phyloP scores from a whole-genome alignment of 495 filamentous ascomycete genomes.

The Tuber borchii region DNA sequence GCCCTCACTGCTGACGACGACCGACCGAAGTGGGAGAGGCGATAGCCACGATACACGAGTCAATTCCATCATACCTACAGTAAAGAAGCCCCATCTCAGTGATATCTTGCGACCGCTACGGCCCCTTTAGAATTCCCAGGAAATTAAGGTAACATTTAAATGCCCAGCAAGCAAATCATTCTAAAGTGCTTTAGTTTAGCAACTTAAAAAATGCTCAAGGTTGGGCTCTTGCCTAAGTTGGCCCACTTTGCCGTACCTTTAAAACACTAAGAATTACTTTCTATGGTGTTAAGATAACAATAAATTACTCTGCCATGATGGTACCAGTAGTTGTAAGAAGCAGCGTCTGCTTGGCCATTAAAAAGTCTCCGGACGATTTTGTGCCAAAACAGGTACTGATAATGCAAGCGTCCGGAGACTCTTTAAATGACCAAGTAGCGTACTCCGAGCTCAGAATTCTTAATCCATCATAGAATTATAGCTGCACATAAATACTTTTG shows the following conservation, averaged over 20 bases:
- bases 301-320: neutral
- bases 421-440: no score
- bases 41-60: neutral
- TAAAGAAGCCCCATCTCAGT: neutral
- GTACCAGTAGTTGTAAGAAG: neutral
- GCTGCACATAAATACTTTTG: no score
- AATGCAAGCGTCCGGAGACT: no score
- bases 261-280: neutral
- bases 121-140: no score
- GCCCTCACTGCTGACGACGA: neutral
- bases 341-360: no score
- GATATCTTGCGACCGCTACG: neutral
- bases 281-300: neutral
- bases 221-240: no score
- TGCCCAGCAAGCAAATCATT: neutral
- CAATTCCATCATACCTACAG: neutral
- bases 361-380: no score
- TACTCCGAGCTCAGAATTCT: neutral
- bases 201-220: neutral
- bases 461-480: neutral
- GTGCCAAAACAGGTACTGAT: no score
- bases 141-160: neutral
- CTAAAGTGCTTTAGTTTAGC: neutral
- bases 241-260: no score
- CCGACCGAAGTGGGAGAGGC: neutral